Percentiles rank a stretch among this genome's conserved stretches.
Conservation (phyloP, 108 stramenopile genomes). For the Nitzschia palea region DNA sequence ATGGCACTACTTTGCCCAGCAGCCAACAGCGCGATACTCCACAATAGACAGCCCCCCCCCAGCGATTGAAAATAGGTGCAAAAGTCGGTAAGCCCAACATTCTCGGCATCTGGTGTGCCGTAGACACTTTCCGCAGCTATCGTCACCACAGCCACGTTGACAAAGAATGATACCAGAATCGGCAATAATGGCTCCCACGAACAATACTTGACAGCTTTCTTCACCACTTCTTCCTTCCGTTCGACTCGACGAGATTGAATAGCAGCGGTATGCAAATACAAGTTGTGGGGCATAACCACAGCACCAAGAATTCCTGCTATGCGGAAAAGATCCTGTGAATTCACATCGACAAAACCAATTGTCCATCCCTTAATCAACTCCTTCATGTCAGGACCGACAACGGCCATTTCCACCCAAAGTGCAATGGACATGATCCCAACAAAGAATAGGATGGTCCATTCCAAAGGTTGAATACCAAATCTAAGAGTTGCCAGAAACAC, state of each 20-base stretch:
- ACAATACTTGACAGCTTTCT: conserved; percentile 72
- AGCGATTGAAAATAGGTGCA: conserved; percentile 56
- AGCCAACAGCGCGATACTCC: conserved; percentile 82
- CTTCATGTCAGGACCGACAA: conserved; percentile 39
- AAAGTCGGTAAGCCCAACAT: conserved; percentile 62
- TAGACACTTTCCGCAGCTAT: conserved; percentile 83
- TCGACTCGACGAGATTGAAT: conserved; percentile 58
- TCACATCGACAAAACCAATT: conserved; percentile 53
- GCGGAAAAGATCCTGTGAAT: conserved; percentile 48
- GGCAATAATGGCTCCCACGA: conserved; percentile 80
- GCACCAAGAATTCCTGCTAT: conserved; percentile 65
- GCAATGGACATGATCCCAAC: conserved; percentile 78
- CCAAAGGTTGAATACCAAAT: conserved; percentile 71
- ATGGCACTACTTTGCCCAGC: conserved; percentile 76
- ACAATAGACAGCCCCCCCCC: conserved; percentile 63
- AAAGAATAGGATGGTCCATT: conserved; percentile 65
- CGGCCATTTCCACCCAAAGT: conserved; percentile 67
- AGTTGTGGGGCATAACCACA: conserved; percentile 89
- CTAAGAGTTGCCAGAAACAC: conserved; percentile 67
- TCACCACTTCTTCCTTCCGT: conserved; percentile 31
- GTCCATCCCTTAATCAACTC: conserved; percentile 62
- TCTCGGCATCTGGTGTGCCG: conserved; percentile 29
- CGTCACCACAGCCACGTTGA: conserved; percentile 82
- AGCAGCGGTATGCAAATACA: conserved; percentile 84
- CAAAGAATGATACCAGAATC: conserved; percentile 72